phyloP scores from a whole-genome alignment of 495 filamentous ascomycete genomes.

The Podospora appendiculata region DNA sequence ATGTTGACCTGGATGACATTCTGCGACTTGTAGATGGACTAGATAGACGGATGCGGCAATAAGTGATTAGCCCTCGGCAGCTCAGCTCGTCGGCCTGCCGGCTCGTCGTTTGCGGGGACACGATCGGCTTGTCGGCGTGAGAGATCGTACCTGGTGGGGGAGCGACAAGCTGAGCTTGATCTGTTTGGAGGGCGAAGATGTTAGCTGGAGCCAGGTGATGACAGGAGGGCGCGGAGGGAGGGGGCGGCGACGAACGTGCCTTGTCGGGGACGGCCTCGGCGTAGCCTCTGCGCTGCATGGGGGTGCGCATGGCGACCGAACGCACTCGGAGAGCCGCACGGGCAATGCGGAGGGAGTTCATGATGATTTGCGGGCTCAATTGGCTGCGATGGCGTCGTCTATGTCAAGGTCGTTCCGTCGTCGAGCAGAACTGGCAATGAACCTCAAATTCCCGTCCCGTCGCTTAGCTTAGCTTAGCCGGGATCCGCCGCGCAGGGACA shows the following conservation, averaged over 20 bases:
- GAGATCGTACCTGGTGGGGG: constrained; percentile 83
- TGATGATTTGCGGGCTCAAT: constrained; percentile 52
- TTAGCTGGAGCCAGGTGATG: constrained; percentile 8
- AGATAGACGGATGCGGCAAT: constrained; percentile 29
- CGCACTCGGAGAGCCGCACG: constrained; percentile 76
- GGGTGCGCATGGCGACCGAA: constrained; percentile 58
- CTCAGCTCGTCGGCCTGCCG: background rate
- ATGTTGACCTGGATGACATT: constrained; percentile 93
- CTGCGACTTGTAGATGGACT: constrained; percentile 55
- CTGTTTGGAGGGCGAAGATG: constrained; percentile 38
- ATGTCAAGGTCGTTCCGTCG: constrained; percentile 20
- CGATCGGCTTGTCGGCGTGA: constrained; percentile 3
- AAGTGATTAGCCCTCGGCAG: constrained; percentile 25
- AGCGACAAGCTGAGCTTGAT: constrained; percentile 96
- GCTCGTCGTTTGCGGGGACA: background rate
- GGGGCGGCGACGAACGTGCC: constrained; percentile 27
- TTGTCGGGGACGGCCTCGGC: constrained; percentile 86
- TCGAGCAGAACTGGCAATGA: constrained; percentile 32
- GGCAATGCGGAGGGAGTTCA: constrained; percentile 89
- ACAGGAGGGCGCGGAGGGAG: too few species aligned
- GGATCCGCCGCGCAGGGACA: constrained; percentile 16
- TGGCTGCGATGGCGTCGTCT: constrained; percentile 27
- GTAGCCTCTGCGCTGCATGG: constrained; percentile 78
- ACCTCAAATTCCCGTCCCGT: constrained; percentile 19
- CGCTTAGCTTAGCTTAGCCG: constrained; percentile 18